Base-by-base conservation (phyloP, 1,284 basidiomycete species). In the Rhodotorula sp. region DNA sequence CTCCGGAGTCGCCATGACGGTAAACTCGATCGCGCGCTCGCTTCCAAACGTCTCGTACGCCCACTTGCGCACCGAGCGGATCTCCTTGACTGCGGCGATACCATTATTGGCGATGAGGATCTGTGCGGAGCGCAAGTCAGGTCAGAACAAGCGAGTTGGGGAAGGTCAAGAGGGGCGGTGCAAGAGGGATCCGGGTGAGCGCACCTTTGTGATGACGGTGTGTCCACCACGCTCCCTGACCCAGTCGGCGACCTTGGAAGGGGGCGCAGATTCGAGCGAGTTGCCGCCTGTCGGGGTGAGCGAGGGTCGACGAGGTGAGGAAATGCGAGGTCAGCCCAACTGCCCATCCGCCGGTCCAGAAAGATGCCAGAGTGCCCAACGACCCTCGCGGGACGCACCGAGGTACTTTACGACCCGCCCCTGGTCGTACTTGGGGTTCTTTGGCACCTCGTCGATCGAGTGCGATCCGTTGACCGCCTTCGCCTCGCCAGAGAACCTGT, bases 21-120 rank as follows among this genome's bases (percentile, higher is more conserved):
- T 95, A 84, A 99, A 99, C 81, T 99, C 94, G 82, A 99, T 87
- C 66, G 91, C 91, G 74, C 92, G 89, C 80, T 99, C 96, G 65
- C 88, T 88, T 70, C 96, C 96, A 81, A 99, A 99, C 0, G 94
- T 96, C 83, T 99, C 96, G 83, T 99, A 99, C 76, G 92, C 94
- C 96, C 96, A 99, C 87, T 98, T 95, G 74, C 96, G 87, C 77
- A 99, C 91, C 59, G 96, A 99, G 65, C 96, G 89, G 78, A 99
- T 99, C 82, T 99, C 95, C 82, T 99, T 99, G 63, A 99, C 96
- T 68, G 95, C 96, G 61, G 94, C 96, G 79, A 99, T 99, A 86
- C 93, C 94, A 80, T 96, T 96, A 82, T 96, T 96, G 75, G 93
- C 93, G 80, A 96, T 96, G 77, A 97, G 88, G 75, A 97, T 89